Percentiles rank a stretch among this genome's conserved stretches.
phyloP scores from a whole-genome alignment of 2,329 filamentous ascomycete species.

The Metarhizium guizhouense region DNA sequence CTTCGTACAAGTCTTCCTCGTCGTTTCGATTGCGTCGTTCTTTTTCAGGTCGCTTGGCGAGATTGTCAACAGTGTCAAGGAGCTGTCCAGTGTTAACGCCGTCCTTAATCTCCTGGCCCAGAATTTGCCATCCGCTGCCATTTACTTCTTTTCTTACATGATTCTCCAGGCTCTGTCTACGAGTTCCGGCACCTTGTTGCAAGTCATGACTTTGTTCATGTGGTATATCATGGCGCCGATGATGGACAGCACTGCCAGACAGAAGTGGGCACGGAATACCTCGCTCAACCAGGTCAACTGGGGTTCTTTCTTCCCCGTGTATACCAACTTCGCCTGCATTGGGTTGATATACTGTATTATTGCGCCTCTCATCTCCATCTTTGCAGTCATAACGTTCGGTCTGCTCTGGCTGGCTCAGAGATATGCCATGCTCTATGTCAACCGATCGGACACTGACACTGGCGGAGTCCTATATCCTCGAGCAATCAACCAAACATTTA shows the following conservation, averaged over 20 bases:
- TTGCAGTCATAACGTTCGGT: slow-evolving; percentile 85
- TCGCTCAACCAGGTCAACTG: slow-evolving; percentile 70
- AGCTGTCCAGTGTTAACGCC: slow-evolving; percentile 45
- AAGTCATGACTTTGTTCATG: slow-evolving; percentile 66
- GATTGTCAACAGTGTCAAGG: slow-evolving; percentile 44
- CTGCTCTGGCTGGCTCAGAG: slow-evolving; percentile 91
- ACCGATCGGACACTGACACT: slow-evolving; percentile 80
- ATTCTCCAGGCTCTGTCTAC: slow-evolving; percentile 87
- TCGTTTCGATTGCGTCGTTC: slow-evolving; percentile 78
- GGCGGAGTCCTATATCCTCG: slow-evolving; percentile 86
- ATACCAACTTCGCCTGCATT: slow-evolving; percentile 94
- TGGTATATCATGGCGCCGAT: slow-evolving; percentile 79
- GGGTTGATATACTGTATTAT: slow-evolving; percentile 82
- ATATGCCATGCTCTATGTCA: slow-evolving; percentile 96
- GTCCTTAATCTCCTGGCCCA: slow-evolving; percentile 64
- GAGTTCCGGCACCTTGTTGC: slow-evolving; percentile 80
- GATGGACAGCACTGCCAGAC: slow-evolving; percentile 69
- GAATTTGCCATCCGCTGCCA: slow-evolving; percentile 77
- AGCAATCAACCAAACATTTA: slow-evolving; percentile 93
- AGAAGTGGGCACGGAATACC: slow-evolving; percentile 82
- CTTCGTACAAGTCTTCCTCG: slow-evolving; percentile 89
- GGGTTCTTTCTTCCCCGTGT: slow-evolving; percentile 92
- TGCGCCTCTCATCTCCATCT: slow-evolving; percentile 81
- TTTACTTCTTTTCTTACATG: slow-evolving; percentile 99
- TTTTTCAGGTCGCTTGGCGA: slow-evolving; percentile 54